Percentiles rank a stretch among this genome's conserved stretches.
Evolutionary conservation across 768 basidiomycete genomes (phyloP).

Genomic region (Suillus sp.): DNA sequence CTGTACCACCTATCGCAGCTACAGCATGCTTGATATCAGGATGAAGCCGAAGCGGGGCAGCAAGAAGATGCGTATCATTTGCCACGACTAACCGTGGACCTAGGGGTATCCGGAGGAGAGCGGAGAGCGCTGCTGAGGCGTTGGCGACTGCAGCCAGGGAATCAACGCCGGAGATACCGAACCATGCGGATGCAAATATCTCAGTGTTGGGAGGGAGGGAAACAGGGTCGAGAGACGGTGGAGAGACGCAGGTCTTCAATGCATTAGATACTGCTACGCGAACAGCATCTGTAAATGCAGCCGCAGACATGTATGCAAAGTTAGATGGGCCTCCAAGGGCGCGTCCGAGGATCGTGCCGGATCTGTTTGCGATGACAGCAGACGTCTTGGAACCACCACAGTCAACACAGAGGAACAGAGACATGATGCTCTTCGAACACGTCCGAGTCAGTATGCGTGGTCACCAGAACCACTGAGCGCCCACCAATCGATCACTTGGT

Average conservation of each 20-base stretch:
- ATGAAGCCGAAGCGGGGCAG: slow-evolving; percentile 70
- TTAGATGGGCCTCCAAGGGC: slow-evolving; percentile 81
- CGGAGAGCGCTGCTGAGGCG: slow-evolving; percentile 55
- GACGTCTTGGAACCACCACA: slow-evolving; percentile 91
- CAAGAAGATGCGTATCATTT: slow-evolving; percentile 86
- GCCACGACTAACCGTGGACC: slow-evolving; percentile 61
- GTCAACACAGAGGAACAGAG: slow-evolving; percentile 79
- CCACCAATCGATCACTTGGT: background rate
- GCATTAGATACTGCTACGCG: slow-evolving; percentile 53
- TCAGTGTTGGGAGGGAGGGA: slow-evolving; percentile 41
- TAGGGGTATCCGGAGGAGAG: slow-evolving; percentile 57
- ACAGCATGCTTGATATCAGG: slow-evolving; percentile 63
- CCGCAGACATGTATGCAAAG: slow-evolving; percentile 72
- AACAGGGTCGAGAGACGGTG: slow-evolving; percentile 38
- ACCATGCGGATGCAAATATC: slow-evolving; percentile 71
- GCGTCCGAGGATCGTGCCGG: slow-evolving; percentile 65
- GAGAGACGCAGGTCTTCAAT: slow-evolving; percentile 47
- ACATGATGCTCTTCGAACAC: slow-evolving; percentile 36
- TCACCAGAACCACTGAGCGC: background rate
- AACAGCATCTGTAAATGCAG: slow-evolving; percentile 60
- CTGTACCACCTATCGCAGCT: slow-evolving; percentile 80
- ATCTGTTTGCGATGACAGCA: slow-evolving; percentile 60
- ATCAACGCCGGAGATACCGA: slow-evolving; percentile 84
- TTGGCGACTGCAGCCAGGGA: slow-evolving; percentile 61
- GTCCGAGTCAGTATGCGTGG: background rate